Conservation (phyloP, 2,329 filamentous ascomycete species). For the Exophiala bonariae region DNA sequence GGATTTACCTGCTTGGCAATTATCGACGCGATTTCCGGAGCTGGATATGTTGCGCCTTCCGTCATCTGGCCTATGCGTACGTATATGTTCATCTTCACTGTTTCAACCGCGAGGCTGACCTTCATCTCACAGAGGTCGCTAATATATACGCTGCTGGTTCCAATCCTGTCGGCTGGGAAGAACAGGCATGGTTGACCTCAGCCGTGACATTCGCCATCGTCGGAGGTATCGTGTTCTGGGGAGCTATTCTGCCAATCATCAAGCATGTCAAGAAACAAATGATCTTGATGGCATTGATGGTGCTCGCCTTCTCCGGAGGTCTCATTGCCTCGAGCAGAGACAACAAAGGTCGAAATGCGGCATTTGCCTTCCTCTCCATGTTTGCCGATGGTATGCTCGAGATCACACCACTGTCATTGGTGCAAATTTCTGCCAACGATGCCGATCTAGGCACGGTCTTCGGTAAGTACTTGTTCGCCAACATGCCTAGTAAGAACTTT, state of each 20-base stretch:
- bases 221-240: slow-evolving; percentile 33
- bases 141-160: slow-evolving; percentile 1
- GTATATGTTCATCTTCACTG: too few relatives aligned
- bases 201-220: slow-evolving; percentile 33
- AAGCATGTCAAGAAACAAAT: slow-evolving; percentile 26
- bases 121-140: slow-evolving; percentile 7
- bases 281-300: slow-evolving; percentile 15
- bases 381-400: slow-evolving; percentile 13
- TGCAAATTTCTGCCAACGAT: slow-evolving; percentile 16
- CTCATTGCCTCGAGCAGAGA: background rate
- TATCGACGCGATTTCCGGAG: slow-evolving; percentile 10
- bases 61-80: slow-evolving; percentile 20
- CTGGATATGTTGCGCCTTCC: slow-evolving; percentile 11
- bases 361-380: slow-evolving; percentile 12
- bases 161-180: slow-evolving; percentile 3
- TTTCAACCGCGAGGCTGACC: too few relatives aligned
- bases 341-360: slow-evolving; percentile 5
- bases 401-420: slow-evolving; percentile 7
- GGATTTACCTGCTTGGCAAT: slow-evolving; percentile 13
- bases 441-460: slow-evolving; percentile 13
- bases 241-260: slow-evolving; percentile 30
- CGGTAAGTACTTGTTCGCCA: slow-evolving; percentile 4
- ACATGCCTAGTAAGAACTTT: too few relatives aligned
- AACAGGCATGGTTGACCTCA: slow-evolving; percentile 2
- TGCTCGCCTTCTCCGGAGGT: background rate